Base-by-base conservation (phyloP, 768 basidiomycete species). In the Lentinus tigrinus region DNA sequence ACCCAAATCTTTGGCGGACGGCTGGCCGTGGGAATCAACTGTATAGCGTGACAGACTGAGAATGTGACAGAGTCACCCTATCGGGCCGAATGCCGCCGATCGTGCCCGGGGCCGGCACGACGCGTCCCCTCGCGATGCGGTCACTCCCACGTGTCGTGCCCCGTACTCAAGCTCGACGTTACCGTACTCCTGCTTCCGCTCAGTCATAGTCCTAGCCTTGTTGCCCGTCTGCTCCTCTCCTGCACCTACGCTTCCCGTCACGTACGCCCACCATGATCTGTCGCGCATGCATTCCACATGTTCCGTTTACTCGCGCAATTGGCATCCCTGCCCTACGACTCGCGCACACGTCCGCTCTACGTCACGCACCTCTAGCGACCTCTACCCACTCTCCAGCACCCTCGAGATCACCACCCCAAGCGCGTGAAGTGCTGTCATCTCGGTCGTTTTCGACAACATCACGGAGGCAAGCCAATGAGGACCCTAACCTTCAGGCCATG, bases 81-180 rank as follows among this genome's bases (percentile, higher is more conserved):
- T 7, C 31, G n/a, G n/a, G 7, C 31, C 6, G 31, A 3, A 31
- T 3, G 11, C 7, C 31, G 31, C 11, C 31, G 31, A 42, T 8
- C 21, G 51, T 14, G 60, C n/a, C n/a, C n/a, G n/a, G n/a, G n/a
- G n/a, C 59, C 59, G 59, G 52, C 60, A 55, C 55, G 60, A 61
- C 60, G 60, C 60, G 60, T 57, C 55, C 16, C 57, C 51, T 51
- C 28, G 10, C 28, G 28, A 56, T 55, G 60, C 55, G 55, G 46
- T 3, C 31, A 44, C 57, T 61, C 60, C 60, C 60, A 61, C 55
- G 59, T 38, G n/a, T 36, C 10, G 16, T 37, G n/a, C 26, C 38
- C 23, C 21, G 34, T 26, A 31, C 21, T 21, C 42, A 16, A 16
- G 14, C 16, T 16, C 17, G 13, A 17, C 34, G 42, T 36, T 42